phyloP scores from a whole-genome alignment of 1,284 basidiomycete genomes.

The Microbotryum saponariae region DNA sequence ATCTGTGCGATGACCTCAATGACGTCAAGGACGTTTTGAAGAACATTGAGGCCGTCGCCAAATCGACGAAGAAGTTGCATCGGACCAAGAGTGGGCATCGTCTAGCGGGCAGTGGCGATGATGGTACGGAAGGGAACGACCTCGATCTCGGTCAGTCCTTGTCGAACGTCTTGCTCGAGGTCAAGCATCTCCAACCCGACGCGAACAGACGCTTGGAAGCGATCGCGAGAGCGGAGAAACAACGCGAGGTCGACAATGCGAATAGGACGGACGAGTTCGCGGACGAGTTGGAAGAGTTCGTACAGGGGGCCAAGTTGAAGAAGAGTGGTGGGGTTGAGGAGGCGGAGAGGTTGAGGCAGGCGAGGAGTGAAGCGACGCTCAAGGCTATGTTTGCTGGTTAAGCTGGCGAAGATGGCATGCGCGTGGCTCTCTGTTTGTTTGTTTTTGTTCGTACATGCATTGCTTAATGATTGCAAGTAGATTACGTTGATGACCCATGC shows the following conservation, averaged over 20 bases:
- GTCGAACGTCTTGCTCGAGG: constrained; percentile 74
- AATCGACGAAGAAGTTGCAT: constrained; percentile 11
- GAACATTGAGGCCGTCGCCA: constrained; percentile 79
- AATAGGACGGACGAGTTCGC: constrained; percentile 68
- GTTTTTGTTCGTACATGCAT: too few relatives aligned
- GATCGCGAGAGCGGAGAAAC: constrained; percentile 76
- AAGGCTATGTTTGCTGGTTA: constrained; percentile 65
- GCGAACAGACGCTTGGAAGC: constrained; percentile 69
- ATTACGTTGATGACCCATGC: too few relatives aligned
- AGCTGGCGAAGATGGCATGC: neutral
- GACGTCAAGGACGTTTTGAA: constrained; percentile 74
- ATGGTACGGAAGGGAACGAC: constrained; percentile 28
- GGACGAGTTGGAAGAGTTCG: constrained; percentile 71
- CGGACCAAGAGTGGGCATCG: neutral
- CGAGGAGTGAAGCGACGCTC: constrained; percentile 69
- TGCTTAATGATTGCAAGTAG: too few relatives aligned
- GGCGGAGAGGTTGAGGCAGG: constrained; percentile 72
- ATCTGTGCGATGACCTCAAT: constrained; percentile 84
- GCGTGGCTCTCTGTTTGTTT: neutral
- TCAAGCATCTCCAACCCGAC: constrained; percentile 70
- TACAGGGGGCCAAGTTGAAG: constrained; percentile 71
- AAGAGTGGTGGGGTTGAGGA: constrained; percentile 94
- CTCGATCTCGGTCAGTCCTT: constrained; percentile 37
- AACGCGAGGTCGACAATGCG: constrained; percentile 64
- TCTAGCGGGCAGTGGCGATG: constrained; percentile 42